Conservation (phyloP, 352 stramenopile genomes). For the Globisporangium perplexum region DNA sequence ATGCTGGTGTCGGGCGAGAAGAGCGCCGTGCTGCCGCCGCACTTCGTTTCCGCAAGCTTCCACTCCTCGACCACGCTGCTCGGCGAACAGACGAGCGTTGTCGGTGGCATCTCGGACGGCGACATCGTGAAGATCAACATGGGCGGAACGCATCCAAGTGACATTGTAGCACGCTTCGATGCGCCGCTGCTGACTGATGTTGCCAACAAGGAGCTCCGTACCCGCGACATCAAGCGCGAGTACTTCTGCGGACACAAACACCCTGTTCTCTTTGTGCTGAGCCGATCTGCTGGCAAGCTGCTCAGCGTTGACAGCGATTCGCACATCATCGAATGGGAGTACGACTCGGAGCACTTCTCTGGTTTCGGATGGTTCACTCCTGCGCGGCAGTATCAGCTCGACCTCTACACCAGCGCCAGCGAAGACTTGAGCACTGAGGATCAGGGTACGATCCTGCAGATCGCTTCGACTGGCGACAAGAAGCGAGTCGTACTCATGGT, state of each 20-base stretch:
- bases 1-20: slow-evolving; percentile 1
- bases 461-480: slow-evolving; percentile 24
- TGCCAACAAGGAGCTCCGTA: slow-evolving; percentile 5
- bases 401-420: slow-evolving; percentile 12
- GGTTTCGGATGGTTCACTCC: slow-evolving; percentile 44
- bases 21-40: not conserved
- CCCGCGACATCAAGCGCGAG: slow-evolving; percentile 19
- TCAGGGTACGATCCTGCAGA: slow-evolving; percentile 34
- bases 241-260: slow-evolving; percentile 33
- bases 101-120: slow-evolving; percentile 25
- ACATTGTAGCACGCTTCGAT: slow-evolving; percentile 29
- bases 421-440: not conserved
- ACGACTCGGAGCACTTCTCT: slow-evolving; percentile 23
- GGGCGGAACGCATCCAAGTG: not conserved
- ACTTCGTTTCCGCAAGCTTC: slow-evolving; percentile 14
- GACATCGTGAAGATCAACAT: slow-evolving; percentile 34
- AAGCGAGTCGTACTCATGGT: slow-evolving; percentile 39
- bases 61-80: slow-evolving; percentile 18
- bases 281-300: slow-evolving; percentile 10
- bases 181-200: slow-evolving; percentile 9
- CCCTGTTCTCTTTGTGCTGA: slow-evolving; percentile 28
- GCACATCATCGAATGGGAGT: slow-evolving; percentile 35
- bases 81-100: slow-evolving; percentile 13
- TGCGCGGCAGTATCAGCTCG: slow-evolving; percentile 14
- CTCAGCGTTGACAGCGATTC: slow-evolving; percentile 40